A percentile compares a stretch with the other conserved stretches of the same genome.
These are phyloP conservation scores for Cerioporus squamosus DNA, from an alignment of 1,284 basidiomycete species.

Conservation along the genomic window DNA sequence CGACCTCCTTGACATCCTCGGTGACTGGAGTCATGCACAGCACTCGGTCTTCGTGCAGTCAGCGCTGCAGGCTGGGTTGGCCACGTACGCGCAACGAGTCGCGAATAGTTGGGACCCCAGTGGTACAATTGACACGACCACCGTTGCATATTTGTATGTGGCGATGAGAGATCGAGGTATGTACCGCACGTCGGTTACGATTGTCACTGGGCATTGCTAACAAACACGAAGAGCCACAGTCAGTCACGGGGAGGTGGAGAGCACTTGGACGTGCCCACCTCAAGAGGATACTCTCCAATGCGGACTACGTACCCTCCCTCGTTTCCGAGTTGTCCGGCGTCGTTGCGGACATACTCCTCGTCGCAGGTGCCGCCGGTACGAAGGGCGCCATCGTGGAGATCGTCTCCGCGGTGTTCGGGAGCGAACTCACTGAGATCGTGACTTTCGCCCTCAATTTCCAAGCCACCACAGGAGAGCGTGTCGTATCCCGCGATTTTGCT, in stretches of 20 bases:
- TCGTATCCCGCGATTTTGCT: constrained; percentile 48
- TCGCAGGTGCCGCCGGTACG: constrained; percentile 40
- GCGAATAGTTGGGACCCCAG: constrained; percentile 54
- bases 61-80: constrained; percentile 51
- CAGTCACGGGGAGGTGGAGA: constrained; percentile 57
- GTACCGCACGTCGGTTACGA: constrained; percentile 22
- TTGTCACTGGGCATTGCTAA: background rate
- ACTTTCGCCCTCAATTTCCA: constrained; percentile 47
- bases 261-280: constrained; percentile 52
- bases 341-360: constrained; percentile 48
- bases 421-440: constrained; percentile 38
- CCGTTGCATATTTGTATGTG: constrained; percentile 49
- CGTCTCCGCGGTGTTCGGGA: constrained; percentile 27
- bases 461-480: constrained; percentile 53
- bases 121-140: constrained; percentile 42
- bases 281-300: constrained; percentile 34
- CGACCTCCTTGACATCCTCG: constrained; percentile 41
- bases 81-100: constrained; percentile 48
- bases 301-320: constrained; percentile 12
- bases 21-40: constrained; percentile 38
- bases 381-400: constrained; percentile 40
- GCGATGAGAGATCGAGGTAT: constrained; percentile 50
- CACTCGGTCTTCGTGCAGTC: constrained; percentile 54
- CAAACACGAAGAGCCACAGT: constrained; percentile 46
- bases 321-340: constrained; percentile 15